These are phyloP conservation scores for Chalciporus sphaerocephalus DNA, from an alignment of 768 basidiomycete species.

Conservation along the genomic window DNA sequence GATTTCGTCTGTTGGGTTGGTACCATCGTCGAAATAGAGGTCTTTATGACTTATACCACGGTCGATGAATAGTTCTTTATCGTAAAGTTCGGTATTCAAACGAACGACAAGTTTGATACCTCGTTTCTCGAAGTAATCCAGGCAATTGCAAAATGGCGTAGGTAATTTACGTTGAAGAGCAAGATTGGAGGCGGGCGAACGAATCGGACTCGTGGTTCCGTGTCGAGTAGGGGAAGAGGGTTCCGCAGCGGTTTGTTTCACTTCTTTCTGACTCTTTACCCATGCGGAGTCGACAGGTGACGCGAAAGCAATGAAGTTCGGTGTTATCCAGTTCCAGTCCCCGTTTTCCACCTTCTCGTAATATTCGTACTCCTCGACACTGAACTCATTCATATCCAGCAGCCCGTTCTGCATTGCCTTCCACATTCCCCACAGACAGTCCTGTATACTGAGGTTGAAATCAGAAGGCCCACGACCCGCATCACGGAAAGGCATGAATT, in stretches of 20 bases:
- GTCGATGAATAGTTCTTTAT: conserved; percentile 73
- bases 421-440: conserved; percentile 85
- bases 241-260: conserved; percentile 36
- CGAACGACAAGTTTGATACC: conserved; percentile 89
- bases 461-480: conserved; percentile 90
- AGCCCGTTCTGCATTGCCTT: conserved; percentile 89
- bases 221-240: conserved; percentile 28
- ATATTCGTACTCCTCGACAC: conserved; percentile 86
- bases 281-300: conserved; percentile 81
- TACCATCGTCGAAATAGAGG: conserved; percentile 96
- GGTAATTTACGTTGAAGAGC: conserved; percentile 76
- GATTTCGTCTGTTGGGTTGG: conserved; percentile 95
- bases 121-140: conserved; percentile 88
- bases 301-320: conserved; percentile 90
- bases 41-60: conserved; percentile 86
- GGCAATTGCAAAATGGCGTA: conserved; percentile 80
- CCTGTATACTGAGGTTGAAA: conserved; percentile 90
- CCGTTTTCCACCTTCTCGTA: conserved; percentile 96
- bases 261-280: conserved; percentile 73
- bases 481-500: conserved; percentile 95
- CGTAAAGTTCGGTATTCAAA: conserved; percentile 90
- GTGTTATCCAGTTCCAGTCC: conserved; percentile 95
- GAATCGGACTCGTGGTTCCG: conserved; percentile 19
- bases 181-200: conserved; percentile 36
- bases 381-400: conserved; percentile 93